These are phyloP conservation scores for Zalaria obscura DNA, from an alignment of 2,329 filamentous ascomycete species.

Conservation along the genomic window DNA sequence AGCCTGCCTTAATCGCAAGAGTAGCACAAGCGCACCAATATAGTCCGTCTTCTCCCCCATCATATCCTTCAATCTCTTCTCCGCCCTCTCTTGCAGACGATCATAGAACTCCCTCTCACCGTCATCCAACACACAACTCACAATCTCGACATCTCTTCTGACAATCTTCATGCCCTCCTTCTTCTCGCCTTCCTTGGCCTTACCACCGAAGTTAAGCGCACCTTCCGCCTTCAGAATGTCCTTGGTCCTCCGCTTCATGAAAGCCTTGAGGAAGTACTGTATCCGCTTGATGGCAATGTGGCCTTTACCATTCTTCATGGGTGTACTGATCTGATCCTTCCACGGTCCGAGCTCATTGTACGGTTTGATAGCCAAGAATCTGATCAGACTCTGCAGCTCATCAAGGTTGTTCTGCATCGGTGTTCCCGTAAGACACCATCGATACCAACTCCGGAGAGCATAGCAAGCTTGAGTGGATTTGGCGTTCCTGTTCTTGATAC, in stretches of 20 bases:
- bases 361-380: slow-evolving; percentile 81
- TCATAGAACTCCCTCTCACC: slow-evolving; percentile 79
- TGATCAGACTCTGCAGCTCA: slow-evolving; percentile 85
- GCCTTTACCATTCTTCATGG: slow-evolving; percentile 80
- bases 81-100: slow-evolving; percentile 67
- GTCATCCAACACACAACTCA: slow-evolving; percentile 63
- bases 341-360: slow-evolving; percentile 77
- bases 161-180: slow-evolving; percentile 76
- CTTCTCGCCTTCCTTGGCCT: slow-evolving; percentile 39
- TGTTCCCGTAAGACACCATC: slow-evolving; percentile 93
- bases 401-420: slow-evolving; percentile 98
- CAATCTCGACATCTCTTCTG: slow-evolving; percentile 71
- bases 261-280: slow-evolving; percentile 73
- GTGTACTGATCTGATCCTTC: slow-evolving; percentile 81
- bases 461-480: slow-evolving; percentile 91
- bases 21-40: slow-evolving; percentile 79
- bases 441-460: slow-evolving; percentile 68
- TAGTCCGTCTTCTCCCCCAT: slow-evolving; percentile 77
- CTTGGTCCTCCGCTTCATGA: slow-evolving; percentile 98
- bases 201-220: slow-evolving; percentile 63
- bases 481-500: slow-evolving; percentile 94
- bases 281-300: slow-evolving; percentile 78
- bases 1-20: slow-evolving; percentile 80
- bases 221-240: slow-evolving; percentile 86
- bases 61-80: slow-evolving; percentile 77